These are phyloP conservation scores for Hyaloperonospora brassicae DNA, from an alignment of 352 stramenopile species.

Conservation along the genomic window DNA sequence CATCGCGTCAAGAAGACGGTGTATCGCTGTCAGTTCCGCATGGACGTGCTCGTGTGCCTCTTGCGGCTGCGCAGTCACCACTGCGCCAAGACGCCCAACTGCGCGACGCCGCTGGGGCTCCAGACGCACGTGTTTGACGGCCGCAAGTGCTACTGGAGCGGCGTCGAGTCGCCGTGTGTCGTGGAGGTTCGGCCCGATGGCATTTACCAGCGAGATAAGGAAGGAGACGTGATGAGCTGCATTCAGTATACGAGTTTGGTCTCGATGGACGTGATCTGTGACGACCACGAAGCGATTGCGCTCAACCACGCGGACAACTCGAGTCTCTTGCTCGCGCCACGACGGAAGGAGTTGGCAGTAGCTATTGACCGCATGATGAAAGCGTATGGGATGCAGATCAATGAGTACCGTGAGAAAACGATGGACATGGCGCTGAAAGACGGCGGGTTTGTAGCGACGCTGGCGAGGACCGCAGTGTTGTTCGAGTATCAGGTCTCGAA, in stretches of 20 bases:
- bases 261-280: conserved; percentile 75
- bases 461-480: conserved; percentile 29
- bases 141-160: conserved; percentile 52
- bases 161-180: conserved; percentile 53
- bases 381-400: conserved; percentile 73
- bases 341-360: conserved; percentile 61
- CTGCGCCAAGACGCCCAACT: conserved; percentile 29
- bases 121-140: conserved; percentile 47
- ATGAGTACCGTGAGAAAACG: conserved; percentile 80
- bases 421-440: conserved; percentile 53
- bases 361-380: conserved; percentile 63
- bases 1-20: conserved; percentile 78
- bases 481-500: conserved; percentile 69
- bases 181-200: conserved; percentile 66
- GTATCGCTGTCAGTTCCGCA: conserved; percentile 72
- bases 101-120: conserved; percentile 31
- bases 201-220: conserved; percentile 66
- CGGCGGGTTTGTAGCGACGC: conserved; percentile 20
- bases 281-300: conserved; percentile 58
- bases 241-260: conserved; percentile 79
- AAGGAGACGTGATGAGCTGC: conserved; percentile 71
- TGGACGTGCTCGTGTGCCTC: conserved; percentile 76
- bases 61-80: conserved; percentile 66
- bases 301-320: conserved; percentile 80
- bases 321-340: conserved; percentile 63